phyloP scores from a whole-genome alignment of 2,329 filamentous ascomycete genomes.

The Ophiocordyceps camponoti-leonardi region DNA sequence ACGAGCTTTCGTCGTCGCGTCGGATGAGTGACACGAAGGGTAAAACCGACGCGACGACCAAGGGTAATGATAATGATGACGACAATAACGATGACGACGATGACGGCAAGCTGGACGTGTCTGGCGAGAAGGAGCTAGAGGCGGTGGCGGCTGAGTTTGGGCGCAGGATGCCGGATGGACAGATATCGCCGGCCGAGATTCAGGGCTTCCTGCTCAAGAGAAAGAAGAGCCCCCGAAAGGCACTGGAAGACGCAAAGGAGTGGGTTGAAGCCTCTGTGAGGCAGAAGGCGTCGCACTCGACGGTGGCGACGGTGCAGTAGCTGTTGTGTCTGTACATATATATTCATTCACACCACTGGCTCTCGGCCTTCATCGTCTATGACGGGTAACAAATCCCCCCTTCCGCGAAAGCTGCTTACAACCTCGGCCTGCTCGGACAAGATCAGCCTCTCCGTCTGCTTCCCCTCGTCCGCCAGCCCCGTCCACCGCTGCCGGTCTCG shows the following conservation, averaged over 20 bases:
- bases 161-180: conserved; percentile 29
- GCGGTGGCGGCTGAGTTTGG: conserved; percentile 31
- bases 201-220: conserved; percentile 47
- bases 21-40: too few species aligned
- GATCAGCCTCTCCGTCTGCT: too few species aligned
- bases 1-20: conserved; percentile 21
- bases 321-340: too few species aligned
- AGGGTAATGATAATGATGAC: too few species aligned
- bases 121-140: conserved; percentile 19
- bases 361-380: too few species aligned
- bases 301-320: conserved; percentile 27
- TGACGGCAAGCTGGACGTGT: conserved; percentile 11
- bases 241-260: conserved; percentile 30
- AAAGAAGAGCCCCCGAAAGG: conserved; percentile 39
- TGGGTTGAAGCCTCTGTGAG: conserved; percentile 35
- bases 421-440: too few species aligned
- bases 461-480: too few species aligned
- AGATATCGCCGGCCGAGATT: conserved; percentile 43
- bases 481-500: too few species aligned
- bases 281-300: conserved; percentile 32
- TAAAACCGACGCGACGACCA: too few species aligned
- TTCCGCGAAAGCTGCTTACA: too few species aligned
- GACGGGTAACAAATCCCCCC: too few species aligned
- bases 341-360: too few species aligned
- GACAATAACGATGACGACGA: background rate